Conservation (phyloP, 345 rosid genomes). For the Erysimum cheiranthoides region DNA sequence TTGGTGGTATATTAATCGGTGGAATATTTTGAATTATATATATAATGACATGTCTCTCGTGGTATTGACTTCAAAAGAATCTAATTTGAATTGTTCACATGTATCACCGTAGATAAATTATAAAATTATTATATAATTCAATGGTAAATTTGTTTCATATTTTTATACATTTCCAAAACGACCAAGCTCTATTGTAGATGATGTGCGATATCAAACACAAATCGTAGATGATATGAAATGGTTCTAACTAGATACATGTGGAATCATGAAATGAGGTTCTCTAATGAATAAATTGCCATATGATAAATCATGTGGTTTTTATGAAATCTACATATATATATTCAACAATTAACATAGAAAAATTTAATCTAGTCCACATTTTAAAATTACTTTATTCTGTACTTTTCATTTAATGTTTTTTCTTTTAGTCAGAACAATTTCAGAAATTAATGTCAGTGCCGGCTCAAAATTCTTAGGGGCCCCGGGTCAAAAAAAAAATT, state of each 20-base stretch:
- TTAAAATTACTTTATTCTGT: background rate
- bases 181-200: background rate
- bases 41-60: conserved; percentile 21
- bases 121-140: background rate
- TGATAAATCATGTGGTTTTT: too few species aligned
- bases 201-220: background rate
- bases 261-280: conserved; percentile 8
- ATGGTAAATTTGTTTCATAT: background rate
- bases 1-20: conserved; percentile 15
- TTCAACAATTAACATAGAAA: too few species aligned
- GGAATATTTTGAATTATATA: conserved; percentile 21
- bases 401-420: background rate
- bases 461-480: too few species aligned
- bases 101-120: conserved; percentile 3
- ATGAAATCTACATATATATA: too few species aligned
- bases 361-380: background rate
- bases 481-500: too few species aligned
- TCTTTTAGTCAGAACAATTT: background rate
- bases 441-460: too few species aligned
- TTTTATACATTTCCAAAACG: background rate
- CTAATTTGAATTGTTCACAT: conserved; percentile 22
- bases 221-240: background rate
- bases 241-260: conserved; percentile 11
- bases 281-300: too few species aligned
- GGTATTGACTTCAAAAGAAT: background rate